phyloP scores from a whole-genome alignment of 2,329 filamentous ascomycete genomes.

The Graphiopsis chlorocephala region DNA sequence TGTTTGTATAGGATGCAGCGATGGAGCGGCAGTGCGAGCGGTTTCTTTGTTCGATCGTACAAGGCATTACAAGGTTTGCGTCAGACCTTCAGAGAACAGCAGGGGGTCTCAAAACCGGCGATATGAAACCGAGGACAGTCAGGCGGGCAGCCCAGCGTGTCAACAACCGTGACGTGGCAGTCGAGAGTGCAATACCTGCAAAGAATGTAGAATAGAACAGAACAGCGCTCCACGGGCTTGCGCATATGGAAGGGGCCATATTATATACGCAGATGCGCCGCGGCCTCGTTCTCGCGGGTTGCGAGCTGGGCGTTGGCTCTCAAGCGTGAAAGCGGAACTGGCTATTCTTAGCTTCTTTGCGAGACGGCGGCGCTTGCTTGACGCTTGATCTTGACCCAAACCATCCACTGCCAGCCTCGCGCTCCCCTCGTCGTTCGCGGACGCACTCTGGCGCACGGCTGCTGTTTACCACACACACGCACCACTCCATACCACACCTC shows the following conservation, averaged over 20 bases:
- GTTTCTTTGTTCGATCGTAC: conserved; percentile 1
- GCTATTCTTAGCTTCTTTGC: not conserved
- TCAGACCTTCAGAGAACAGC: conserved; percentile 42
- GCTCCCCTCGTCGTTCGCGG: conserved; percentile 8
- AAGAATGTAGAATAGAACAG: not conserved
- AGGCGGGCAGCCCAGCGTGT: not conserved
- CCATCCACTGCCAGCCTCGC: not conserved
- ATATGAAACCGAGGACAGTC: conserved; percentile 1
- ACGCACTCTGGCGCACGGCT: conserved; percentile 7
- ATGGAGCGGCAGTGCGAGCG: not conserved
- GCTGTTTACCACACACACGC: not conserved
- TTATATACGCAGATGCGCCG: not conserved
- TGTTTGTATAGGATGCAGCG: not conserved
- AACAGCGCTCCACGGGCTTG: not conserved
- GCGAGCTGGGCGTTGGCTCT: not conserved
- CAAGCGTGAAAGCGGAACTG: not conserved
- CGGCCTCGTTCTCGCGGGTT: not conserved
- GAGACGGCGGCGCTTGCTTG: conserved; percentile 9
- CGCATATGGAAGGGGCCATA: not conserved
- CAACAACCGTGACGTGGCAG: not conserved
- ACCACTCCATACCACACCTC: conserved; percentile 1
- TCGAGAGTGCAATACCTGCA: not conserved
- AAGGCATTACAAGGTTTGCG: conserved; percentile 27
- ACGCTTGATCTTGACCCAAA: conserved; percentile 9
- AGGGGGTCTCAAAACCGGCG: conserved; percentile 15